phyloP scores from a whole-genome alignment of 306 rosid species.

The Citrullus mucosospermus region DNA sequence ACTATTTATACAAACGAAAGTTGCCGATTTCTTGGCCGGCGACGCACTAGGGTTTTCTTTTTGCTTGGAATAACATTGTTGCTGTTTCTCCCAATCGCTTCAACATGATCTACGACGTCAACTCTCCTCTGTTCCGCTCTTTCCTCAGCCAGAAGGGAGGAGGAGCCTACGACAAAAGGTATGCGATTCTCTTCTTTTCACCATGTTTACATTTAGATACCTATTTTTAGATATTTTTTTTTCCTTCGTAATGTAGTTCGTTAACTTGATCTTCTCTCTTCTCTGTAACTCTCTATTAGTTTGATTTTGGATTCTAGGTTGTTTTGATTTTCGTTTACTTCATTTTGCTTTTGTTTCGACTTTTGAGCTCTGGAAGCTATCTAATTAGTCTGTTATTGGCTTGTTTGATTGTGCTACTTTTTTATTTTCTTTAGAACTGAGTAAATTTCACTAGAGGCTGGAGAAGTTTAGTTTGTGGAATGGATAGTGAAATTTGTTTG shows the following conservation, averaged over 20 bases:
- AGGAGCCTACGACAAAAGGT: background rate
- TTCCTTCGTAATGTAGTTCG: background rate
- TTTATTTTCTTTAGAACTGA: background rate
- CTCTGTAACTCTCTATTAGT: background rate
- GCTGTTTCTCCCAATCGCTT: background rate
- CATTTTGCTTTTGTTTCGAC: background rate
- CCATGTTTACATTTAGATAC: background rate
- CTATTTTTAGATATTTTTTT: background rate
- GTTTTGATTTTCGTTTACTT: background rate
- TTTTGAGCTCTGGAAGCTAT: background rate
- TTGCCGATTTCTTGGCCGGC: background rate
- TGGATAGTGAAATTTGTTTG: background rate
- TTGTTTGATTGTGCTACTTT: background rate
- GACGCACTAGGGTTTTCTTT: background rate
- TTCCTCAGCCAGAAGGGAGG: slow-evolving; percentile 1
- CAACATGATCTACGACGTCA: background rate
- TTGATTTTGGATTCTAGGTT: background rate
- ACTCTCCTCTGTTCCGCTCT: background rate
- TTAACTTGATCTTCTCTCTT: background rate
- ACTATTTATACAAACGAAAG: background rate
- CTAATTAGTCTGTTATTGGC: background rate
- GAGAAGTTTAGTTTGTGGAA: background rate
- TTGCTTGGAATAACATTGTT: background rate
- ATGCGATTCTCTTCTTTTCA: background rate
- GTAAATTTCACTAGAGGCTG: background rate